Conservation (phyloP, 129 eudicot genomes). For the Ambrosia trifida region DNA sequence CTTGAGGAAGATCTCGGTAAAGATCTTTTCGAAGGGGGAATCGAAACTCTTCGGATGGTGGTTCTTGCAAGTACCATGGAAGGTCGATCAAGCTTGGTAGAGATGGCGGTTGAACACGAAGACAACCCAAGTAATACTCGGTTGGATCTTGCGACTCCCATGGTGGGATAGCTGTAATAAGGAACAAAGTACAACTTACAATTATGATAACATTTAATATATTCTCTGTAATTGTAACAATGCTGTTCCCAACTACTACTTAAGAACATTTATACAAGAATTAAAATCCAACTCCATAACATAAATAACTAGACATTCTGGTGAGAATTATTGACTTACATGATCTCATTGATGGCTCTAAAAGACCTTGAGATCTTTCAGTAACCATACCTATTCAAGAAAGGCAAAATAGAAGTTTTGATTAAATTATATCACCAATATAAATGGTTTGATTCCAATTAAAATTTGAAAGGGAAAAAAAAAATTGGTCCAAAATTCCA, state of each 20-base stretch:
- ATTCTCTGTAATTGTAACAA: neutral
- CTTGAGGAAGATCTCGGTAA: slow-evolving; percentile 70
- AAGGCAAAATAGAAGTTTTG: neutral
- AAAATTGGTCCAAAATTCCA: too few species aligned
- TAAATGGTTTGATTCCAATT: neutral
- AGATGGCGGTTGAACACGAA: slow-evolving; percentile 60
- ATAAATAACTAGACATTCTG: neutral
- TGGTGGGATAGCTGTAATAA: slow-evolving; percentile 46
- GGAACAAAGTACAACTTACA: neutral
- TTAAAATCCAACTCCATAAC: neutral
- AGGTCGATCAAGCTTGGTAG: slow-evolving; percentile 65
- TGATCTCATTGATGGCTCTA: slow-evolving; percentile 52
- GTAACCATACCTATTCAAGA: slow-evolving; percentile 37
- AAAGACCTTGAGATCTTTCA: slow-evolving; percentile 48
- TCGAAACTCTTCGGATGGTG: slow-evolving; percentile 66
- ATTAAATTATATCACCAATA: neutral
- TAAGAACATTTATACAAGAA: slow-evolving; percentile 18
- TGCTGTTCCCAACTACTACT: neutral
- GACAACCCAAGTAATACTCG: slow-evolving; percentile 67
- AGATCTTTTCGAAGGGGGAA: slow-evolving; percentile 65
- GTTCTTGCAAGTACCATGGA: slow-evolving; percentile 77
- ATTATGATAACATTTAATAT: neutral
- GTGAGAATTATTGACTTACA: slow-evolving; percentile 44
- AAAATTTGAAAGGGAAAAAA: too few species aligned
- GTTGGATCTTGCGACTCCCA: slow-evolving; percentile 78